Evolutionary conservation across 2,329 filamentous ascomycete species (phyloP).

Genomic region (Botryosphaeria dothidea): DNA sequence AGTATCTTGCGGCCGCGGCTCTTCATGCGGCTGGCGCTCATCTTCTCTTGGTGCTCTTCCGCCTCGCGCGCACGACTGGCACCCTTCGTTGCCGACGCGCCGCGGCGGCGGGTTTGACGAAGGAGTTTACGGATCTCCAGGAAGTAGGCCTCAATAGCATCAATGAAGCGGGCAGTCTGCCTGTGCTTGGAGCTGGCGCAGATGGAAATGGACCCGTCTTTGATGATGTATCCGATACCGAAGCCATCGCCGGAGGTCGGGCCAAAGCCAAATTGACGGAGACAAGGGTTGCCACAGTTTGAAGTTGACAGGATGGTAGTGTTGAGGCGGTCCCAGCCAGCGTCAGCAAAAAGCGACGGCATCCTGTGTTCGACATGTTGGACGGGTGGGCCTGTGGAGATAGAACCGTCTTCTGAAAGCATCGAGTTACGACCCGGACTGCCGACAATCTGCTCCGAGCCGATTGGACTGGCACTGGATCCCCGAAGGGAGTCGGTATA

Average conservation of each 20-base stretch:
- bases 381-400: conserved; percentile 54
- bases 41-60: conserved; percentile 45
- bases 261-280: conserved; percentile 95
- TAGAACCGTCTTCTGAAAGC: conserved; percentile 51
- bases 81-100: conserved; percentile 53
- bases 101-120: conserved; percentile 64
- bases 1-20: conserved; percentile 73
- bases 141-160: conserved; percentile 86
- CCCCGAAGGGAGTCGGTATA: conserved; percentile 47
- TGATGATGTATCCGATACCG: conserved; percentile 98
- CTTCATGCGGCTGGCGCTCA: conserved; percentile 58
- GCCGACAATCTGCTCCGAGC: conserved; percentile 37
- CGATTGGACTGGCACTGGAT: conserved; percentile 51
- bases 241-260: conserved; percentile 93
- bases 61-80: conserved; percentile 63
- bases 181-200: conserved; percentile 92
- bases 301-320: conserved; percentile 92
- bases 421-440: conserved; percentile 58
- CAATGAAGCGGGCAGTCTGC: conserved; percentile 87
- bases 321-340: conserved; percentile 93
- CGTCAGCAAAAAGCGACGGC: conserved; percentile 81
- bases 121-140: conserved; percentile 86
- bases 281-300: conserved; percentile 96
- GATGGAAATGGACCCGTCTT: conserved; percentile 85
- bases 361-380: conserved; percentile 50